Base-by-base conservation (phyloP, 2,329 filamentous ascomycete species). In the Paraphoma chrysanthemicola region DNA sequence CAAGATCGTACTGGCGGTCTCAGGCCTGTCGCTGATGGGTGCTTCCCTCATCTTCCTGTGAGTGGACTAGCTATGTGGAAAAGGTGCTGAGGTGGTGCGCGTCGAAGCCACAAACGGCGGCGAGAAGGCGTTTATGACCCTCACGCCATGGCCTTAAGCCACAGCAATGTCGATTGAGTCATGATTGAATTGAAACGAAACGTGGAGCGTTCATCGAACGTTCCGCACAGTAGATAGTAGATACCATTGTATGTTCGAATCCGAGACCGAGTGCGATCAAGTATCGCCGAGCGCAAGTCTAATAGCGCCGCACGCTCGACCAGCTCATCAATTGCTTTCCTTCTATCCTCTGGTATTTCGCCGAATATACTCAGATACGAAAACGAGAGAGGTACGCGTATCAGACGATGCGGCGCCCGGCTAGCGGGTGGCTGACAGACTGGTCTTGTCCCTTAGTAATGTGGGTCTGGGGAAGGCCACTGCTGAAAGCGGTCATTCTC, bases 1-100 rank as follows among this genome's bases (percentile, higher is more conserved):
- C 11, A 36, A 60, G 28, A 50, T 69, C 38, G 67, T 64, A 1
- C 33, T 69, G 29, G 66, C 60, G 12, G 29, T 70, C 11, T 69
- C 67, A 6, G 59, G 55, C 2, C 14, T 65, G 17, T 66, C 64
- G 17, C 50, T 67, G 7, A 45, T 72, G 9, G 67, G 70, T 28
- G 68, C 69, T 53, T 65, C 63, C 12, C 67, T 71, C 54, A 63
- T 66, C 42, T 54, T 74, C 42, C 47, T 71, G 16, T 74, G 8
- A 52, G 16, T 23, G 23, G 23, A 23, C 23, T 23, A 23, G 23
- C 3, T 3, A 5, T 23, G 5, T 23, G 39, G 8, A 42, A 7
- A 14, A n/a, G 17, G 30, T 47, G 8, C 28, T 28, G 1, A 29
- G 9, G 29, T 47, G 29, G 43, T 12, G 16, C 18, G 30, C 11